Evolutionary conservation across 1,284 basidiomycete genomes (phyloP).

Genomic region (Cerrena zonata): DNA sequence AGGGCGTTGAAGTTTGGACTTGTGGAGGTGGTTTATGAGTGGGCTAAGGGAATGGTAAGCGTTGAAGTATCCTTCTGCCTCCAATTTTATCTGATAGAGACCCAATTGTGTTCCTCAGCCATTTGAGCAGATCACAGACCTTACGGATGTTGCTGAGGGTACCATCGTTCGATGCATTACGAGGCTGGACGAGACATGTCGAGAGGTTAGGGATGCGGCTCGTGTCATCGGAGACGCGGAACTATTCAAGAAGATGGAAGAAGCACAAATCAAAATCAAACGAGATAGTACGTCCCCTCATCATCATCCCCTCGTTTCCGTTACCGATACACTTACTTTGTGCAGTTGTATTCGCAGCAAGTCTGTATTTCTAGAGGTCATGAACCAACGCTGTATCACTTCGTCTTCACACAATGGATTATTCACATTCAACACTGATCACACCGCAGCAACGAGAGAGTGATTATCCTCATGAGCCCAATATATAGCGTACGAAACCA

Average conservation of each 20-base stretch:
- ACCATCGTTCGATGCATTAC: constrained; percentile 97
- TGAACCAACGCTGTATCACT: constrained; percentile 1
- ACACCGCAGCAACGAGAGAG: not conserved
- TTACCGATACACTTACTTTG: not conserved
- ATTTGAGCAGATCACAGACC: constrained; percentile 86
- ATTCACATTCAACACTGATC: not conserved
- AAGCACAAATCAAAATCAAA: constrained; percentile 87
- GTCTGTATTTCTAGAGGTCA: constrained; percentile 69
- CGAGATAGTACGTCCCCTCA: constrained; percentile 71
- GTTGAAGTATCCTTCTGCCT: not conserved
- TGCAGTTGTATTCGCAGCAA: constrained; percentile 79
- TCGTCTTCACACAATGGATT: no score
- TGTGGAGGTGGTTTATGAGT: constrained; percentile 95
- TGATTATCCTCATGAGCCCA: constrained; percentile 22
- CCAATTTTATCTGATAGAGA: not conserved
- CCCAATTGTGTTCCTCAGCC: constrained; percentile 47
- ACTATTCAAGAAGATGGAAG: constrained; percentile 96
- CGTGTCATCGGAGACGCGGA: constrained; percentile 95
- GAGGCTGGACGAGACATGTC: constrained; percentile 91
- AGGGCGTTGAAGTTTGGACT: constrained; percentile 82
- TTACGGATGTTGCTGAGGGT: constrained; percentile 95
- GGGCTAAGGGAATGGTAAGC: constrained; percentile 94
- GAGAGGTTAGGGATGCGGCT: constrained; percentile 94
- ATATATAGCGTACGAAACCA: constrained; percentile 13
- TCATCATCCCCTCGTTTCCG: constrained; percentile 5